Base-by-base conservation (phyloP, 1,284 basidiomycete genomes). In the Ceratobasidium sp. region DNA sequence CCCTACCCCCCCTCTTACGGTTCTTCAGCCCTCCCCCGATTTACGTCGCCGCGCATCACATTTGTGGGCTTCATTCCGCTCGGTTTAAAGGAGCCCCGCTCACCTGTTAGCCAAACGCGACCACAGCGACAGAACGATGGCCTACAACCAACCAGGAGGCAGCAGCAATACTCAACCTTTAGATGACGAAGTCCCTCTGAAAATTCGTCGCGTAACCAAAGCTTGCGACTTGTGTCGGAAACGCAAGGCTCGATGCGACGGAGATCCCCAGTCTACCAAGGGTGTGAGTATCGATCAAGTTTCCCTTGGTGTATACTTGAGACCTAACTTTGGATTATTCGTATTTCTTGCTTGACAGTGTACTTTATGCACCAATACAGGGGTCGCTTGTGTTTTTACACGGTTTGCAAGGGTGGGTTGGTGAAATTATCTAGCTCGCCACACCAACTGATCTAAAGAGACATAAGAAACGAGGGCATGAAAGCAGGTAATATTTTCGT, bases 201-300 rank as follows among this genome's bases (percentile, higher is more conserved):
- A 62, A 34, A 50, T 62, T 32, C 58, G 58, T 17, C 43, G 58
- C 7, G 58, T 62, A 27, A 50, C 58, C 45, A 62, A 62, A 34
- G 58, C 58, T 12, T 62, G 58, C 45, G 58, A 62, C 17, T 22
- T 50, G 3, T 62, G 58, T 43, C 27, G 58, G 2, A 62, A 62
- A n/a, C 43, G 58, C 31, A 62, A 62, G 31, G 58, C 45, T 6
- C 43, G 58, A 5, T 62, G 58, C 38, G 58, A 62, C 38, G 58
- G 58, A 8, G 58, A 62, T n/a, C 58, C 58, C 12, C 15, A 27
- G 6, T 49, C 58, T 25, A 4, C 42, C 13, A 62, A 42, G 20
- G 58, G 29, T 29, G 58, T 62, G 20, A 27, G 58, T 32, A 10
- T 53, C 50, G 22, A 32, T 53, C 29, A 20, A 53, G 29, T 25